Evolutionary conservation across 2,329 filamentous ascomycete species (phyloP).

Genomic region (Botrytis sinoallii): DNA sequence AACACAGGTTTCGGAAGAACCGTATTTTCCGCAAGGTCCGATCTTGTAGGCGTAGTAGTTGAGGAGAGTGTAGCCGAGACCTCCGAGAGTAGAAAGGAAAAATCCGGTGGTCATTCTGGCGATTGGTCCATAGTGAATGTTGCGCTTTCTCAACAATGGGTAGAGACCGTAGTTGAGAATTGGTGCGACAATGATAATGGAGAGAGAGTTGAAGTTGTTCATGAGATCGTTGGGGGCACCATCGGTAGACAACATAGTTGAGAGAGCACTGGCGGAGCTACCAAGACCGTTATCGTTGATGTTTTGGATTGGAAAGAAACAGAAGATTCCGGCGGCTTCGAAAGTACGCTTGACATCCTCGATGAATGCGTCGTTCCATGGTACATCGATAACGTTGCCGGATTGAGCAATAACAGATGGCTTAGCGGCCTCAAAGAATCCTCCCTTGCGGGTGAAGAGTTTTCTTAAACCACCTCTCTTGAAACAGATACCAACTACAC

Average conservation of each 20-base stretch:
- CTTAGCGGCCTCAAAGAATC: conserved; percentile 67
- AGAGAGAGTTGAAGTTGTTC: conserved; percentile 71
- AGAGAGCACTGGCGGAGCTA: conserved; percentile 47
- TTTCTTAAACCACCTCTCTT: conserved; percentile 62
- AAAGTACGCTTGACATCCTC: conserved; percentile 71
- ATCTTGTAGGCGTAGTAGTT: conserved; percentile 62
- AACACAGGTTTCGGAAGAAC: conserved; percentile 25
- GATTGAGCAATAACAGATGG: conserved; percentile 57
- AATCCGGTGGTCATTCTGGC: conserved; percentile 72
- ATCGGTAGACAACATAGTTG: conserved; percentile 60
- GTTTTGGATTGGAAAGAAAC: conserved; percentile 48
- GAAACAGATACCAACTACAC: conserved; percentile 43
- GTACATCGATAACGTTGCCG: conserved; percentile 65
- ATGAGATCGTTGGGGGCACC: conserved; percentile 77
- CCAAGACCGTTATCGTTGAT: conserved; percentile 46
- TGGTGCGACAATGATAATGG: conserved; percentile 71
- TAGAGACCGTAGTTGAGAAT: conserved; percentile 66
- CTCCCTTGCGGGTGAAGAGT: conserved; percentile 45
- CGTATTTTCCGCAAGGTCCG: conserved; percentile 54
- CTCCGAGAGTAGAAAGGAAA: conserved; percentile 58
- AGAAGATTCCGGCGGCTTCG: conserved; percentile 66
- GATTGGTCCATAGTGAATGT: conserved; percentile 68
- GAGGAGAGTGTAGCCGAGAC: conserved; percentile 54
- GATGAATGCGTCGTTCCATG: conserved; percentile 78
- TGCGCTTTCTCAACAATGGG: conserved; percentile 60